Percentiles rank a stretch among this genome's conserved stretches.
Evolutionary conservation across 2,329 filamentous ascomycete species (phyloP).

Genomic region (Zalaria obscura): DNA sequence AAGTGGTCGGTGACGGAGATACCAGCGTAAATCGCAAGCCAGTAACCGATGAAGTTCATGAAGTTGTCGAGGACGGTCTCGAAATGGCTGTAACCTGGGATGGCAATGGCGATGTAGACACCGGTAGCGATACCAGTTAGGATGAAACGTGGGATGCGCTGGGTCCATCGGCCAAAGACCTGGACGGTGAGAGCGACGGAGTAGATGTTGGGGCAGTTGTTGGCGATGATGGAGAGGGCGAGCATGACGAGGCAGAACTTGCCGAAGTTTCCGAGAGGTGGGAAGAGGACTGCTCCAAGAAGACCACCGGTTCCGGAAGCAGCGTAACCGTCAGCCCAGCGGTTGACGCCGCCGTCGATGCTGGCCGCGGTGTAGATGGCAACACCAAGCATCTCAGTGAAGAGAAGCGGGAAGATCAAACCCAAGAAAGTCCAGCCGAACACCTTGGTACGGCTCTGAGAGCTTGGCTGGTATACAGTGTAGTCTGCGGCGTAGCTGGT

Average conservation of each 20-base stretch:
- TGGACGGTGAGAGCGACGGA: conserved; percentile 53
- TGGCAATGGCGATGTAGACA: conserved; percentile 53
- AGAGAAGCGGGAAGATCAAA: conserved; percentile 56
- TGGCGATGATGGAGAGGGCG: conserved; percentile 29
- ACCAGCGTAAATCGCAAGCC: conserved; percentile 60
- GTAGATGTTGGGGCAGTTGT: conserved; percentile 41
- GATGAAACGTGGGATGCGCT: conserved; percentile 50
- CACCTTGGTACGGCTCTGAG: conserved; percentile 44
- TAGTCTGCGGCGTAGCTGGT: conserved; percentile 64
- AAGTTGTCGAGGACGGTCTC: conserved; percentile 53
- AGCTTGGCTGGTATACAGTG: conserved; percentile 60
- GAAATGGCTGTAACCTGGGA: conserved; percentile 55
- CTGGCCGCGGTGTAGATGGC: conserved; percentile 52
- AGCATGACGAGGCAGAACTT: conserved; percentile 47
- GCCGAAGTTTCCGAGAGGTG: conserved; percentile 52
- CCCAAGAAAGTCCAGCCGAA: conserved; percentile 58
- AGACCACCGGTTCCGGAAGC: conserved; percentile 51
- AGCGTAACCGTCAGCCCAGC: conserved; percentile 41
- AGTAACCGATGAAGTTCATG: conserved; percentile 50
- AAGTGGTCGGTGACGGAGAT: conserved; percentile 54
- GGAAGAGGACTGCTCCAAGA: conserved; percentile 49
- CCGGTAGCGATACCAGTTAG: conserved; percentile 50
- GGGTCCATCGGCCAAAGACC: conserved; percentile 44
- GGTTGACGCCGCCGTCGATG: conserved; percentile 38
- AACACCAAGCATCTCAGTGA: conserved; percentile 59